Evolutionary conservation across 805 yeast species (phyloP), one percentile per base, ranked within the genome.

Genomic region (Lachancea fermentati): DNA sequence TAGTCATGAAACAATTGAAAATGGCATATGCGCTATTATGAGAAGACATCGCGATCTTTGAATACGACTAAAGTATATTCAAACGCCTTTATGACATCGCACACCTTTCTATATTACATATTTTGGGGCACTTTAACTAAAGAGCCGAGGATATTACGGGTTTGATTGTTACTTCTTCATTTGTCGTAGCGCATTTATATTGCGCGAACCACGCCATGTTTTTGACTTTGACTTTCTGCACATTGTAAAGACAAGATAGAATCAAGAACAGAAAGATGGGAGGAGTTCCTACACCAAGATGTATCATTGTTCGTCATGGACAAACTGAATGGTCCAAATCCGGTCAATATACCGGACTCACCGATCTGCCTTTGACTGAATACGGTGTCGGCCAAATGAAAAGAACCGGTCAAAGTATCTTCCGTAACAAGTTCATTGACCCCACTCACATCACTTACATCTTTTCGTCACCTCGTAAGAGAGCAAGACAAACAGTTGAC

Each of bases 321-420:
- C 96, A 89, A 67, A 89, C 97, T 2, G 95, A 81, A 62, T 89
- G 97, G 97, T 89, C 97, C 34, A 80, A 84, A 55, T 74, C 88
- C 2, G 97, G 97, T 18, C 95, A 86, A 60, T 82, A 85, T 65
- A 91, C 97, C 3, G 86, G 96, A 2, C 49, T 69, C 32, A 91
- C 97, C 1, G 97, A 91, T 52, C 58, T 91, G 13, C 78, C 79
- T 7, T 72, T 91, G 55, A 86, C 96, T 1, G 71, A 68, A 2
- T 81, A 76, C 51, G 97, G 97, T 36, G 85, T 77, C 11, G 67
- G 68, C 28, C 93, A 87, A 57, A 85, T 87, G 77, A 63, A 66
- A 34, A 75, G 75, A 25, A 84, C 95, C 16, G 96, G 96, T 5
- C 62, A 71, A 46, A 71, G 75, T 14, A 65, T 88, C 48, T 80